Conservation (phyloP, 257 asterid species). For the Knoxia roxburghii region DNA sequence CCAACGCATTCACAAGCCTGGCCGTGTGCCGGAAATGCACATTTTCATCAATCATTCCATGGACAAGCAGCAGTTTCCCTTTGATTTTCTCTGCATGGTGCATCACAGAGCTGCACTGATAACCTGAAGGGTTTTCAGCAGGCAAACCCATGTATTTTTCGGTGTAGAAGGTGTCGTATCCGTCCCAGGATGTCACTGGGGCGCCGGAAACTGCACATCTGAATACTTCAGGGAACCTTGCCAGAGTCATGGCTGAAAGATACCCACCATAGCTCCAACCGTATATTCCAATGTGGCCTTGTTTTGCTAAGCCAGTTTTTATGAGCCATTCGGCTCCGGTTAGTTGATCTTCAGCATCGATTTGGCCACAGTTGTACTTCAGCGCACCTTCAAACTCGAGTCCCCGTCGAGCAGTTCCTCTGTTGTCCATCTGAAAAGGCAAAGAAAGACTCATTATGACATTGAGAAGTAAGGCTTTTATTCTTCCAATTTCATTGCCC, state of each 20-base stretch:
- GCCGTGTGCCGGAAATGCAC: slow-evolving; percentile 97
- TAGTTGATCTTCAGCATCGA: slow-evolving; percentile 78
- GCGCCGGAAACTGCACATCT: slow-evolving; percentile 85
- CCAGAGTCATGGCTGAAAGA: slow-evolving; percentile 71
- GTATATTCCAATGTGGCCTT: slow-evolving; percentile 67
- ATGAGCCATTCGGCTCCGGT: slow-evolving; percentile 84
- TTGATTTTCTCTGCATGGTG: slow-evolving; percentile 50
- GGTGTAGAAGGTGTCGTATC: slow-evolving; percentile 79
- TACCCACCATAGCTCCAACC: slow-evolving; percentile 99
- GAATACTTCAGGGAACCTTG: slow-evolving; percentile 61
- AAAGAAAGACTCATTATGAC: slow-evolving; percentile 9
- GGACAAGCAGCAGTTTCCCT: slow-evolving; percentile 77
- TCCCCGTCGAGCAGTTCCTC: slow-evolving; percentile 95
- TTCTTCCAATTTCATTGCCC: not conserved
- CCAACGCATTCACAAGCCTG: slow-evolving; percentile 74
- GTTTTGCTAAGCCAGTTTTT: slow-evolving; percentile 53
- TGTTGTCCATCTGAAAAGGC: slow-evolving; percentile 75
- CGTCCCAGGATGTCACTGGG: slow-evolving; percentile 97
- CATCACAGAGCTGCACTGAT: slow-evolving; percentile 61
- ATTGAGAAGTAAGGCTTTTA: slow-evolving; percentile 12
- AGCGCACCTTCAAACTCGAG: slow-evolving; percentile 76
- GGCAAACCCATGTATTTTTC: slow-evolving; percentile 96
- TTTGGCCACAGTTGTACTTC: slow-evolving; percentile 65
- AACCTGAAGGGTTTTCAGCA: slow-evolving; percentile 39
- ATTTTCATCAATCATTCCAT: slow-evolving; percentile 93